Percentiles rank a stretch among this genome's conserved stretches.
Conservation (phyloP, 768 basidiomycete genomes). For the Piloderma croceum region DNA sequence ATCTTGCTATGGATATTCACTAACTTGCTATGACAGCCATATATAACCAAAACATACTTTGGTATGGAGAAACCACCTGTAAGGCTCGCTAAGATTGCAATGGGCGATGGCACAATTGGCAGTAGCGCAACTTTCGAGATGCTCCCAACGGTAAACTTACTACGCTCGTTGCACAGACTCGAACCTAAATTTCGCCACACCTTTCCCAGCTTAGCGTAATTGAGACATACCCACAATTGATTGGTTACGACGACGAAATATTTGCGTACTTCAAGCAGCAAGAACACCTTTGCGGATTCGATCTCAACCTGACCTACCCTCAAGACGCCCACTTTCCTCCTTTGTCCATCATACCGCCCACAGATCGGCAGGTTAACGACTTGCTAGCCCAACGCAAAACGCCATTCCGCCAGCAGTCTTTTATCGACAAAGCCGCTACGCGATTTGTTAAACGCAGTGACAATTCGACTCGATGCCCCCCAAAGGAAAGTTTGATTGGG, state of each 20-base stretch:
- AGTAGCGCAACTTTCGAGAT: constrained; percentile 46
- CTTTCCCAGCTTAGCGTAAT: constrained; percentile 47
- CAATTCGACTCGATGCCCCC: background rate
- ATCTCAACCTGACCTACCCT: constrained; percentile 67
- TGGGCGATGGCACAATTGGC: constrained; percentile 62
- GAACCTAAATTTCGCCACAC: too few relatives aligned
- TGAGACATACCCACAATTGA: constrained; percentile 72
- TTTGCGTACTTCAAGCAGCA: constrained; percentile 65
- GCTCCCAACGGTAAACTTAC: constrained; percentile 46
- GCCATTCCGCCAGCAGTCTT: constrained; percentile 14
- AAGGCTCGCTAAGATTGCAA: constrained; percentile 59
- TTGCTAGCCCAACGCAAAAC: constrained; percentile 3
- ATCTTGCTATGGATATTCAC: background rate
- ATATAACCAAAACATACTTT: constrained; percentile 71
- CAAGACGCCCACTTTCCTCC: constrained; percentile 47
- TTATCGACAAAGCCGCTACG: constrained; percentile 17
- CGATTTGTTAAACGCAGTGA: constrained; percentile 9
- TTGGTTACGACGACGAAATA: constrained; percentile 63
- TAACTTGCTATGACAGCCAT: constrained; percentile 42
- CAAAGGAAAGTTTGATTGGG: constrained; percentile 42
- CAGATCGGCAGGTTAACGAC: constrained; percentile 4
- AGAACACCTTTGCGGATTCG: constrained; percentile 61
- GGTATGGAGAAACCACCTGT: constrained; percentile 58
- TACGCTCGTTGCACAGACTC: too few relatives aligned
- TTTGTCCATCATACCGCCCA: constrained; percentile 11